Base-by-base conservation (phyloP, 176 grass and related monocot species). In the Paspalum vaginatum region DNA sequence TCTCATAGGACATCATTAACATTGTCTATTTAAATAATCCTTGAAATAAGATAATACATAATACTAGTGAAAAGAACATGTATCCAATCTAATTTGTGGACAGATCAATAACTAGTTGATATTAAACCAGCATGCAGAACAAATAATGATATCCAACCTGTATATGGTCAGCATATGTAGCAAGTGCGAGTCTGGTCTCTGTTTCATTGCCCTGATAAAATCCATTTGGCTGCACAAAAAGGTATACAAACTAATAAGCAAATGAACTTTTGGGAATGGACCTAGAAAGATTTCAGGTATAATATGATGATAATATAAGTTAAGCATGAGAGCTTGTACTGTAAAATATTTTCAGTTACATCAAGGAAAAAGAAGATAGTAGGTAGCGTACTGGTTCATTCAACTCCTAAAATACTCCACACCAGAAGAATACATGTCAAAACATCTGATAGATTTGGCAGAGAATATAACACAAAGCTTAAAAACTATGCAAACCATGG, bases 181-280 rank as follows among this genome's bases (percentile, higher is more conserved):
- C 91, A 37, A 97, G 89, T 15, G 87, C 69, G 14, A 16, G 32
- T 68, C 87, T 86, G 17, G 67, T 97, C 78, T 89, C 86, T 77
- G 75, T 87, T 92, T 94, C 81, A 65, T 72, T 93, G 67, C 94
- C 94, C 59, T 97, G 91, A 82, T 92, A 82, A 83, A 82, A 97
- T 84, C 87, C 94, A 85, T 97, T 97, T 6, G 94, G 91, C 94
- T 97, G 72, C 75, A 64, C 75, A 81, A 84, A 84, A 88, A 21
- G 59, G 54, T 20, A 58, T 44, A 84, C 20, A 20, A 53, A 63
- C 45, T 69, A 78, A 82, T 79, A 52, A 77, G 17, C 7, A 81
- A 41, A 41, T 50, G 24, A 37, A 43, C 65, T 60, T 80, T 11
- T 46, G 14, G 20, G n/a, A 78, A 66, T 17, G 45, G 42, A 55